Conservation (phyloP, 129 eudicot species). For the Flaveria ramosissima region DNA sequence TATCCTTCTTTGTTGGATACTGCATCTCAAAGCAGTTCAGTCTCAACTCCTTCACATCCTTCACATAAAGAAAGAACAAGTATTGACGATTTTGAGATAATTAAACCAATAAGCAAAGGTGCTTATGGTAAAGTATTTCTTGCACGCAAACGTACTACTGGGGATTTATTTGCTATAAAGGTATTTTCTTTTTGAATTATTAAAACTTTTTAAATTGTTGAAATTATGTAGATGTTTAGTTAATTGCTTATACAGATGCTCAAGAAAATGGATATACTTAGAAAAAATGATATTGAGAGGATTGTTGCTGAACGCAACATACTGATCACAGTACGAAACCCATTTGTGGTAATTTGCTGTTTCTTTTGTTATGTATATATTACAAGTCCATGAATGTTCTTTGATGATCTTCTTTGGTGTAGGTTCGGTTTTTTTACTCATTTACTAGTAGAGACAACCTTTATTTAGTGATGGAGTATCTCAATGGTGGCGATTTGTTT, state of each 20-base stretch:
- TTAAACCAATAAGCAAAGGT: constrained; percentile 83
- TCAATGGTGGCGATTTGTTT: constrained; percentile 88
- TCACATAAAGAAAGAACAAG: constrained; percentile 73
- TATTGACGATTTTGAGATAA: constrained; percentile 84
- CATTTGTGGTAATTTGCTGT: constrained; percentile 73
- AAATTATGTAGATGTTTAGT: constrained; percentile 16
- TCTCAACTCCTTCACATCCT: constrained; percentile 69
- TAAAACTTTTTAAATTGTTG: not conserved
- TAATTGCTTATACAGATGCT: constrained; percentile 59
- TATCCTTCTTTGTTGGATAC: constrained; percentile 51
- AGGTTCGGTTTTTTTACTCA: constrained; percentile 89
- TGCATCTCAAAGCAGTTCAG: constrained; percentile 68
- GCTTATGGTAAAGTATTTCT: constrained; percentile 84
- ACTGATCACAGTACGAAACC: constrained; percentile 80
- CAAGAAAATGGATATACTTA: constrained; percentile 75
- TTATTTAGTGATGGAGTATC: constrained; percentile 91
- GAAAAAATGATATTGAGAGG: constrained; percentile 87
- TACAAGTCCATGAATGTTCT: not conserved
- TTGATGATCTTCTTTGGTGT: constrained; percentile 21
- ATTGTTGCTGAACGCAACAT: constrained; percentile 90
- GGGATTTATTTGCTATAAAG: constrained; percentile 93
- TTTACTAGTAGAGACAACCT: constrained; percentile 81
- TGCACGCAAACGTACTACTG: constrained; percentile 80
- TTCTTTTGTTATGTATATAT: constrained; percentile 13
- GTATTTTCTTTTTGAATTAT: constrained; percentile 33